Conservation (phyloP, 257 asterid species). For the Anisodus acutangulus region DNA sequence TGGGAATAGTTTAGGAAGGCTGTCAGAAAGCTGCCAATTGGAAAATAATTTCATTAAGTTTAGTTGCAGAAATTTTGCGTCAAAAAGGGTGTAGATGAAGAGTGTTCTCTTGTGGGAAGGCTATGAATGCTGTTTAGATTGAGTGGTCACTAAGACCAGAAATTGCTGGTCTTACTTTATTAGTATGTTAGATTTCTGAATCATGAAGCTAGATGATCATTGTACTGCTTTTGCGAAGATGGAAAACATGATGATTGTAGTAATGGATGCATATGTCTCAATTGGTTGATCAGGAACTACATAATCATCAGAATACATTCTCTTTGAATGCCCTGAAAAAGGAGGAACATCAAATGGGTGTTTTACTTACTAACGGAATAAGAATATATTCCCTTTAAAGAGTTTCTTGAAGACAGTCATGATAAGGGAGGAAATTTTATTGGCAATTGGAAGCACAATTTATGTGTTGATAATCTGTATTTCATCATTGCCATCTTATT, state of each 20-base stretch:
- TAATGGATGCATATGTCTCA: conserved; percentile 22
- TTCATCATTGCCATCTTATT: neutral
- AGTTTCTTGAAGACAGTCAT: neutral
- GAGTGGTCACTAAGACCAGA: conserved; percentile 1
- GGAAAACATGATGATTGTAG: neutral
- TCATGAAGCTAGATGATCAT: neutral
- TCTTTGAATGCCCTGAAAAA: neutral
- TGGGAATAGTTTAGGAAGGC: neutral
- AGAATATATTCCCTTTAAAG: neutral
- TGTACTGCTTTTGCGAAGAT: conserved; percentile 18
- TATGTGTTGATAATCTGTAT: neutral
- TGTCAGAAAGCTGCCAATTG: conserved; percentile 1
- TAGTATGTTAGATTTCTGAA: neutral
- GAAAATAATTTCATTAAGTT: neutral
- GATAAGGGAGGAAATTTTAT: neutral
- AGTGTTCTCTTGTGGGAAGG: conserved; percentile 4
- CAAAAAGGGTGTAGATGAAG: conserved; percentile 2
- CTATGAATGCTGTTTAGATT: conserved; percentile 6
- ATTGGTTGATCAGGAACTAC: conserved; percentile 14
- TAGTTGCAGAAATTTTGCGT: neutral
- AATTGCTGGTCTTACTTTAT: neutral
- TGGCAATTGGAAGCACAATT: conserved; percentile 6
- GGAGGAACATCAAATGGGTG: neutral
- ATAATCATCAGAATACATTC: neutral
- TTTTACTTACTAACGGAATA: neutral